Percentiles rank a stretch among this genome's conserved stretches.
Conservation (phyloP, 1,284 basidiomycete genomes). For the Cutaneotrichosporon cutaneum region DNA sequence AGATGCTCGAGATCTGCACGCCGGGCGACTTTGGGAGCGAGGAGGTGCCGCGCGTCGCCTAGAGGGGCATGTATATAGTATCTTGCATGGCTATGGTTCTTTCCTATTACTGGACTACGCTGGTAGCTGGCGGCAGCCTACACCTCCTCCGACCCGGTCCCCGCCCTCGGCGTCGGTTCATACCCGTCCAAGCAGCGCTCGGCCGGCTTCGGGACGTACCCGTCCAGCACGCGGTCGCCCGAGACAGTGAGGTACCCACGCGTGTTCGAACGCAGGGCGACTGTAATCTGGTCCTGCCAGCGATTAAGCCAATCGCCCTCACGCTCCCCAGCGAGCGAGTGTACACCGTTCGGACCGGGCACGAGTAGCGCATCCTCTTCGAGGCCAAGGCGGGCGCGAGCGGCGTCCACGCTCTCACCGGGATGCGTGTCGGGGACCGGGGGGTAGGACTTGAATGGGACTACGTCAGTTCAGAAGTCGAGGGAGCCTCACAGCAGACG, state of each 20-base stretch:
- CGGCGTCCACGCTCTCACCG: constrained; percentile 31
- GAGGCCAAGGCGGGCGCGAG: constrained; percentile 37
- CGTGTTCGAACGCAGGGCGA: not conserved
- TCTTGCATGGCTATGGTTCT: no score
- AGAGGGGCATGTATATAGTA: no score
- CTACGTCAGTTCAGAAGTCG: constrained; percentile 7
- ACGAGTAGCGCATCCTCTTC: constrained; percentile 30
- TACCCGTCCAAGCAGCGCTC: no score
- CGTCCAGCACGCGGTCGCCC: not conserved
- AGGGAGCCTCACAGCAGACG: constrained; percentile 1
- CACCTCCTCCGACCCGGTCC: no score
- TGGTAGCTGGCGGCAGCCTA: no score
- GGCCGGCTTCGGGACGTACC: not conserved
- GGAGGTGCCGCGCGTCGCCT: constrained; percentile 5
- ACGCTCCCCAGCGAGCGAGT: constrained; percentile 57
- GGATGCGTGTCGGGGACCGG: constrained; percentile 43
- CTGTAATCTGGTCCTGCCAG: constrained; percentile 56
- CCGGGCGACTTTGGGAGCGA: constrained; percentile 15
- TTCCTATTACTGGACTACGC: no score
- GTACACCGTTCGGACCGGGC: constrained; percentile 44
- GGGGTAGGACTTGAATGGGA: constrained; percentile 42
- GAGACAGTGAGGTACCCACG: not conserved
- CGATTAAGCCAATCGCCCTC: constrained; percentile 73
- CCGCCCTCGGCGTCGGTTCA: no score
- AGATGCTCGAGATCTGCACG: constrained; percentile 19